Evolutionary conservation across 148 eudicot genomes (phyloP).

Genomic region (Silene latifolia): DNA sequence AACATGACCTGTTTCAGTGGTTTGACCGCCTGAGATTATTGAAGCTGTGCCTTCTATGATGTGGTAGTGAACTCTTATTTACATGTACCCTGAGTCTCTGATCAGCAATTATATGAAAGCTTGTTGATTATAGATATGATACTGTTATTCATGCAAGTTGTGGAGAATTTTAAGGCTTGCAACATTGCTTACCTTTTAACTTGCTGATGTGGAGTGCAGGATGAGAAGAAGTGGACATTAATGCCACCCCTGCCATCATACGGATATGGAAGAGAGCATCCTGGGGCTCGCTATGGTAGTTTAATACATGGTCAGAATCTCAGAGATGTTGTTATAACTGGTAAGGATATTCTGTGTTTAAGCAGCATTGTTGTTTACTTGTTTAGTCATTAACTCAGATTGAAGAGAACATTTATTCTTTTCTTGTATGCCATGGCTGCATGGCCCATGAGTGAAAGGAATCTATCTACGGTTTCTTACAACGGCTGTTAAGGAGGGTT

Average conservation of each 20-base stretch:
- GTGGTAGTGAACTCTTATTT: too few species aligned
- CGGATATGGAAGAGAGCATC: conserved; percentile 91
- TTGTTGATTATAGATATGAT: too few species aligned
- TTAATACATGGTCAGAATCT: conserved; percentile 94
- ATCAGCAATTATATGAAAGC: too few species aligned
- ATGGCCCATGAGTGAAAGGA: background rate
- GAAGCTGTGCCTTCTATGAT: too few species aligned
- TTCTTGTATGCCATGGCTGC: too few species aligned
- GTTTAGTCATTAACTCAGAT: background rate
- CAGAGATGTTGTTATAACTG: conserved; percentile 87
- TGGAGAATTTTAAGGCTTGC: background rate
- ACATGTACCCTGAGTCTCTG: too few species aligned
- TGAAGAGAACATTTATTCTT: conserved; percentile 3
- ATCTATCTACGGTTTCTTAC: background rate
- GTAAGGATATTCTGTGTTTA: conserved; percentile 32
- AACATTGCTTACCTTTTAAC: conserved; percentile 16
- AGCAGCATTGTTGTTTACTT: background rate
- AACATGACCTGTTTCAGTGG: too few species aligned
- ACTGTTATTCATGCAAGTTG: too few species aligned
- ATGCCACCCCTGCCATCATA: conserved; percentile 98
- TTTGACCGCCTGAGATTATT: too few species aligned
- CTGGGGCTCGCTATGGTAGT: conserved; percentile 93
- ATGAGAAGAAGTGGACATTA: conserved; percentile 78
- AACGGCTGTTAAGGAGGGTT: too few species aligned
- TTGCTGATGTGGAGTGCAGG: conserved; percentile 38